A percentile compares a stretch with the other conserved stretches of the same genome.
Evolutionary conservation across 192 early-diverging fungal genomes (phyloP).

Genomic region (Gigaspora rosea): DNA sequence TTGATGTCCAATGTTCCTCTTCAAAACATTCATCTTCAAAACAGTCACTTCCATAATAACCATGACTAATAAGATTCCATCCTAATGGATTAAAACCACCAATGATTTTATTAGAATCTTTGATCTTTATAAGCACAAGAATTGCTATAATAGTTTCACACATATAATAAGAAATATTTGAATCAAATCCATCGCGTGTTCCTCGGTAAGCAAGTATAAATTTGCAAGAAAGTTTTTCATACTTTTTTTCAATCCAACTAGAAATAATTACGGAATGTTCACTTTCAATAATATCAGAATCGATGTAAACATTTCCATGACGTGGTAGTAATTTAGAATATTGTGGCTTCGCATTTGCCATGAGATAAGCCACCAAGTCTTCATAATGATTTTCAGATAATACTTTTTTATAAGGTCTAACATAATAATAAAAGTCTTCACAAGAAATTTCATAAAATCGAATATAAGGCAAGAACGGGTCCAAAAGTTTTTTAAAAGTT

Average conservation of each 20-base stretch:
- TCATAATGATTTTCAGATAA: not conserved
- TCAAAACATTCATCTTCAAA: not conserved
- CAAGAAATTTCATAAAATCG: not conserved
- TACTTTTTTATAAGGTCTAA: not conserved
- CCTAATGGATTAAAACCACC: not conserved
- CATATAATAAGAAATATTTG: not conserved
- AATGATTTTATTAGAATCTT: not conserved
- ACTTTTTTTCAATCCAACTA: not conserved
- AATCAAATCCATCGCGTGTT: constrained; percentile 14
- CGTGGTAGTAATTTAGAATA: no score
- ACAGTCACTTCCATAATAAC: not conserved
- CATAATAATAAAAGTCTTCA: not conserved
- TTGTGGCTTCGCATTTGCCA: no score
- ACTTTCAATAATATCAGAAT: no score
- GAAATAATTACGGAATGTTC: not conserved
- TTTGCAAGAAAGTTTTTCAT: not conserved
- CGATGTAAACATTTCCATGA: no score
- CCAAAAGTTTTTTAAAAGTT: not conserved
- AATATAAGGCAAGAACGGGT: not conserved
- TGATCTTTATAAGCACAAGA: not conserved
- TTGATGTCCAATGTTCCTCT: not conserved
- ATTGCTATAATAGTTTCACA: no score
- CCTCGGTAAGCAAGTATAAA: constrained; percentile 13
- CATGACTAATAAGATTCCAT: not conserved
- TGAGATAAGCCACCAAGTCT: not conserved